A percentile compares a stretch with the other conserved stretches of the same genome.
Conservation (phyloP, 1,139 yeast species). For the Hemisphaericaspora subhashii region DNA sequence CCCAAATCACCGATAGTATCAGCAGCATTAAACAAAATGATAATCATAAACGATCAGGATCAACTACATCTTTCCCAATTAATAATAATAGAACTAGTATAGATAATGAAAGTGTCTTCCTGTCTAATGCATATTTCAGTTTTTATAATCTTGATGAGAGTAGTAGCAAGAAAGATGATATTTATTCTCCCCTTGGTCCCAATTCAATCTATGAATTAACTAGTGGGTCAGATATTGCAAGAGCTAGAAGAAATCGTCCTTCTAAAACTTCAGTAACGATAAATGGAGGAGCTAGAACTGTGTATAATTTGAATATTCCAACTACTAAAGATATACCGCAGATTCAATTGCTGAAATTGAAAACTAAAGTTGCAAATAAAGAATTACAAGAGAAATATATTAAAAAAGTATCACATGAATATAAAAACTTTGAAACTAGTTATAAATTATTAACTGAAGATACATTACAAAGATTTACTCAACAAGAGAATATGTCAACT, state of each 20-base stretch:
- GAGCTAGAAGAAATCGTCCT: conserved; percentile 34
- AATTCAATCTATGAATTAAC: conserved; percentile 78
- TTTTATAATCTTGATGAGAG: conserved; percentile 20
- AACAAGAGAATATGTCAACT: conserved; percentile 14
- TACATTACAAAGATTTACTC: conserved; percentile 43
- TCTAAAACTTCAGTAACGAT: conserved; percentile 36
- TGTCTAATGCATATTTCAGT: conserved; percentile 33
- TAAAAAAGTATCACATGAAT: conserved; percentile 49
- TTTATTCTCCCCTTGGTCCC: conserved; percentile 67
- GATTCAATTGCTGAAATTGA: conserved; percentile 60
- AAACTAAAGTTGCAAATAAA: conserved; percentile 49
- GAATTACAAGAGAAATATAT: conserved; percentile 50
- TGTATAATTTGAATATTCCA: conserved; percentile 60
- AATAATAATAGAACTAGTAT: conserved; percentile 28
- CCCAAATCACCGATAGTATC: conserved; percentile 2
- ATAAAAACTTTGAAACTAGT: conserved; percentile 52
- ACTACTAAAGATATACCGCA: conserved; percentile 85
- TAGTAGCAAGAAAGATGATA: conserved; percentile 22
- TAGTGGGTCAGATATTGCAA: conserved; percentile 53
- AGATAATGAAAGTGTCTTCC: conserved; percentile 38
- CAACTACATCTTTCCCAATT: conserved; percentile 21
- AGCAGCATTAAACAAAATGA: conserved; percentile 1
- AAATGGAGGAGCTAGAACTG: conserved; percentile 42
- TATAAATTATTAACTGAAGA: conserved; percentile 50
- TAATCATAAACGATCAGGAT: conserved; percentile 20